A percentile compares a stretch with the other conserved stretches of the same genome.
These are phyloP conservation scores for Globisporangium spinosum DNA, from an alignment of 352 stramenopile species.

Conservation along the genomic window DNA sequence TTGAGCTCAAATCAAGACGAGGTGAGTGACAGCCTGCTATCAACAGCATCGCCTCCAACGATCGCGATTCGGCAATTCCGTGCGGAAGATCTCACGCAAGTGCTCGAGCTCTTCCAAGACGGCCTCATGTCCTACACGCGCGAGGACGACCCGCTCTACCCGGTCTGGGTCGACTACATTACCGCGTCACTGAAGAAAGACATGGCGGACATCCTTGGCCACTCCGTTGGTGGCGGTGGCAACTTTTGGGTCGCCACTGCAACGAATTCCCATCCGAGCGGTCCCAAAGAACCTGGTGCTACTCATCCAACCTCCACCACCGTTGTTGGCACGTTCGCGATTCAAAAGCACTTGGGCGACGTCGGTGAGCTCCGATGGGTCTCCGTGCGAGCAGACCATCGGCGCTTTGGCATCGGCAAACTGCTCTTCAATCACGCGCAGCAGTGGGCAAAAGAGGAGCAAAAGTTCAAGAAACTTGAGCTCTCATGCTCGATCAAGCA, in stretches of 20 bases:
- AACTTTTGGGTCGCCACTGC: conserved; percentile 20
- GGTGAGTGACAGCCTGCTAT: not conserved
- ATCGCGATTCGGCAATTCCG: conserved; percentile 21
- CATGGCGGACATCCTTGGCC: conserved; percentile 17
- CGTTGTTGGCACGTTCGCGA: conserved; percentile 19
- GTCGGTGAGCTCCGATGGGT: conserved; percentile 32
- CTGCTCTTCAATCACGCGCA: conserved; percentile 2
- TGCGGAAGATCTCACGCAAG: conserved; percentile 10
- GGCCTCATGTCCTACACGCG: conserved; percentile 16
- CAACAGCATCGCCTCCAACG: not conserved
- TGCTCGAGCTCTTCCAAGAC: conserved; percentile 19
- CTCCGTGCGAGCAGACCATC: conserved; percentile 33
- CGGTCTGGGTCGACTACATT: conserved; percentile 19
- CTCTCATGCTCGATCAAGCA: conserved; percentile 6
- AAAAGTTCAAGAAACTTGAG: not conserved
- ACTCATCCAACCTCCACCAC: not conserved
- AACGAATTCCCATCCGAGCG: not conserved
- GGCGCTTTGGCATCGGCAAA: conserved; percentile 30
- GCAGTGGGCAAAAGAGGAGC: not conserved
- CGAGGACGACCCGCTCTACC: conserved; percentile 2
- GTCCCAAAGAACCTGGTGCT: not conserved
- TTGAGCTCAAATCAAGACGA: not conserved
- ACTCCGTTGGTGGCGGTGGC: conserved; percentile 5
- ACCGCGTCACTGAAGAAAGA: conserved; percentile 16
- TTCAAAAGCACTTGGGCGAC: conserved; percentile 12